Evolutionary conservation across 2,329 filamentous ascomycete genomes (phyloP), one percentile per base, ranked within the genome.

Genomic region (Stylonectria norvegica): DNA sequence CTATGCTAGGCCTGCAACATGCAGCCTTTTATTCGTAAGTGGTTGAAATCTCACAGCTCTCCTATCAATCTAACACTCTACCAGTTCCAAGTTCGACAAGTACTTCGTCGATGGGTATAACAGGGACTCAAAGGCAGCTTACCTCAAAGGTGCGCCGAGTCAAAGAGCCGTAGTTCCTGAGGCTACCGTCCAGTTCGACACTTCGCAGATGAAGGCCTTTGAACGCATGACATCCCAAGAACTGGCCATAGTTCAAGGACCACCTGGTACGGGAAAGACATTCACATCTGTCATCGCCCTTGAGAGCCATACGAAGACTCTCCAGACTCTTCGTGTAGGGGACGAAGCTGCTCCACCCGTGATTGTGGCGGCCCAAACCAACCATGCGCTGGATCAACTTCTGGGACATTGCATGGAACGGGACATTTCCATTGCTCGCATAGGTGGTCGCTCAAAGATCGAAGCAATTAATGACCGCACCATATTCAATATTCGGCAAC

Each of bases 341-440:
- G 27, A 32, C 3, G 19, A 40, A 5, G 2, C 40, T 5, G 22
- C 28, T 3, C 38, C 48, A 2, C 86, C 86, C 0, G 81, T 96
- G 20, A 73, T 95, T 15, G 72, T 95, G 4, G 78, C 89, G 0
- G 89, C 88, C 6, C 89, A 95, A 54, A 96, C 89, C 0, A 96
- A 96, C 43, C 89, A 95, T 62, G 89, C 89, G 0, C 68, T 95
- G 0, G 89, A 96, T 52, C 89, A 95, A 57, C 70, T 96, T 0
- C 69, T 95, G 0, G 66, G 68, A 1, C 78, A 83, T 39, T 71
- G 89, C 12, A 69, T 79, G 1, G 39, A 53, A 1, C 63, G 60
- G 3, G 85, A 63, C 4, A 46, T 49, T 72, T 73, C 78, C 1
- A 81, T 89, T 42, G 66, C 71, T 8, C 72, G 75, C 3, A 57